phyloP scores from a whole-genome alignment of 139 green algal species.

The Coccomyxa sp. region DNA sequence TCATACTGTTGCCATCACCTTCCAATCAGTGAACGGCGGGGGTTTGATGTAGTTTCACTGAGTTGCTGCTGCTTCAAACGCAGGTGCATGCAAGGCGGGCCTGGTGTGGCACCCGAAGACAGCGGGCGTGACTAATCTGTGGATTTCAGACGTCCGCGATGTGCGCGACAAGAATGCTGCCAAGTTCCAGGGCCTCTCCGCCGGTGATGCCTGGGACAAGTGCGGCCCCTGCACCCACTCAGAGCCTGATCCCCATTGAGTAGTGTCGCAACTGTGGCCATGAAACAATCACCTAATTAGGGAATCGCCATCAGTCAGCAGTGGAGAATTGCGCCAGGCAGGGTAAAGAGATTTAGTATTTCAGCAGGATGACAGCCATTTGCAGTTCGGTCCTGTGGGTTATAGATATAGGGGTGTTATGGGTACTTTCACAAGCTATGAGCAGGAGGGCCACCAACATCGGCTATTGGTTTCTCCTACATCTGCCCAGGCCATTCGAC shows the following conservation, averaged over 20 bases:
- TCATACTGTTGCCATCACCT: neutral
- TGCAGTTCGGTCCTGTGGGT: too few species aligned
- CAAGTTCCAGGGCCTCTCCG: slow-evolving; percentile 25
- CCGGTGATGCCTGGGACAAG: slow-evolving; percentile 29
- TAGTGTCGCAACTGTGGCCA: neutral
- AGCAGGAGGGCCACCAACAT: too few species aligned
- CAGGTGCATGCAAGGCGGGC: neutral
- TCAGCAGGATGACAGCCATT: too few species aligned
- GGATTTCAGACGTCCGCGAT: slow-evolving; percentile 65
- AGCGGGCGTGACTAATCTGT: slow-evolving; percentile 68
- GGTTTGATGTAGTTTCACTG: too few species aligned
- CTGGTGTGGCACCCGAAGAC: slow-evolving; percentile 24
- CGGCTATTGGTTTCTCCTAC: too few species aligned
- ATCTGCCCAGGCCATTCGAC: too few species aligned
- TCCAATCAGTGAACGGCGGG: too few species aligned
- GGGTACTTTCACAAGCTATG: too few species aligned
- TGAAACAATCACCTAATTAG: neutral
- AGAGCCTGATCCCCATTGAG: neutral
- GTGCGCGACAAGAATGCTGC: slow-evolving; percentile 29
- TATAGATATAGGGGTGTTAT: too few species aligned
- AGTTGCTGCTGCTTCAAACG: neutral
- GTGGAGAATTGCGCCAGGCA: too few species aligned
- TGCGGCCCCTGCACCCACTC: neutral
- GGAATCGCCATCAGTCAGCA: too few species aligned
- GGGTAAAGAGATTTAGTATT: too few species aligned